Conservation (phyloP, 2,329 filamentous ascomycete species). For the Colletotrichum lini region DNA sequence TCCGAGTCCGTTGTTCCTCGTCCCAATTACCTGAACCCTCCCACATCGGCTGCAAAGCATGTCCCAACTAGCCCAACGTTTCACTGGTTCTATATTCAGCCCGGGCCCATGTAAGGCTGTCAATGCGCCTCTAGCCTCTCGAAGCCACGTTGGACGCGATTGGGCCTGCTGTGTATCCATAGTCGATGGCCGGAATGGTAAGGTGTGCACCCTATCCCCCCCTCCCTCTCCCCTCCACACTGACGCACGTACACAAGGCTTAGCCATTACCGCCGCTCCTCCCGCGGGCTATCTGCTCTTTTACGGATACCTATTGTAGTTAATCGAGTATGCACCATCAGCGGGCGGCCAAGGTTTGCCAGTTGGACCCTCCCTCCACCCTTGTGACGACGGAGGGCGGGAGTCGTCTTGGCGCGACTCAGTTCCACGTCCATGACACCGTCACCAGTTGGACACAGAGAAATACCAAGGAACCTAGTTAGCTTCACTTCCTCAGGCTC, state of each 20-base stretch:
- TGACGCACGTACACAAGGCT: slow-evolving; percentile 24
- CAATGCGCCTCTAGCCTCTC: slow-evolving; percentile 1
- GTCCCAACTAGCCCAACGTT: slow-evolving; percentile 9
- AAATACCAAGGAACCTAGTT: slow-evolving; percentile 38
- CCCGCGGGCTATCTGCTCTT: background rate
- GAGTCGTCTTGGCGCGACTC: slow-evolving; percentile 36
- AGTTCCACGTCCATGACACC: slow-evolving; percentile 28
- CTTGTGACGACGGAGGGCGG: slow-evolving; percentile 17
- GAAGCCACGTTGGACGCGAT: slow-evolving; percentile 8
- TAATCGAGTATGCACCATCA: too few species aligned
- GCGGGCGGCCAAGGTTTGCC: too few species aligned
- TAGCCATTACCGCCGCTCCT: background rate
- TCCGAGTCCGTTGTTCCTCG: background rate
- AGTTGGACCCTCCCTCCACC: slow-evolving; percentile 9
- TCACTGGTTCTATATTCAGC: slow-evolving; percentile 33
- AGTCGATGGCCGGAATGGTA: background rate
- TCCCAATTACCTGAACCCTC: slow-evolving; percentile 9
- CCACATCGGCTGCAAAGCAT: background rate
- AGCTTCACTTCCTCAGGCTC: slow-evolving; percentile 29
- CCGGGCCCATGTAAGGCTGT: slow-evolving; percentile 14
- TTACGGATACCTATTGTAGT: too few species aligned
- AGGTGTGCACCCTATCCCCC: background rate
- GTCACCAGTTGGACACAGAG: slow-evolving; percentile 7
- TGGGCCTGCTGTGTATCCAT: too few species aligned
- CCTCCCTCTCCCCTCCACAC: background rate